Percentiles rank a stretch among this genome's conserved stretches.
These are phyloP conservation scores for Suhomyces kunorum DNA, from an alignment of 1,139 yeast species.

Conservation along the genomic window DNA sequence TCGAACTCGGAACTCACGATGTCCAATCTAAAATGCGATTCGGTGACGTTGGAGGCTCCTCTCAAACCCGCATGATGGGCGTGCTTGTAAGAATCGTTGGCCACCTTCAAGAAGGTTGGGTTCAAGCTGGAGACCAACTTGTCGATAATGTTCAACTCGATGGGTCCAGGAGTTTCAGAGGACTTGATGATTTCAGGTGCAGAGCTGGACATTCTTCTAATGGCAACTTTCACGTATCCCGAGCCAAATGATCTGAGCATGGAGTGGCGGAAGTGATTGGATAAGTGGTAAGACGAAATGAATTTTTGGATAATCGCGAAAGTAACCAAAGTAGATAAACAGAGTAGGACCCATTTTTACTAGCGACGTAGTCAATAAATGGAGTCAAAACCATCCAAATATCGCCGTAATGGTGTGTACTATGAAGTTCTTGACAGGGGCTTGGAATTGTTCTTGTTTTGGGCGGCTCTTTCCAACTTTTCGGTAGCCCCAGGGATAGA, in stretches of 20 bases:
- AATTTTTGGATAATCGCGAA: slow-evolving; percentile 1
- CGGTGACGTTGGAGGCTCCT: slow-evolving; percentile 70
- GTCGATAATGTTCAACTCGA: slow-evolving; percentile 49
- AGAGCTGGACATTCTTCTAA: slow-evolving; percentile 9
- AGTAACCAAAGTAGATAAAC: no score
- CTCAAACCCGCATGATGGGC: slow-evolving; percentile 85
- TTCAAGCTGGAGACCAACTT: slow-evolving; percentile 50
- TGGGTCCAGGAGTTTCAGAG: slow-evolving; percentile 44
- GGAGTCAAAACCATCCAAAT: no score
- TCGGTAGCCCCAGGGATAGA: neutral
- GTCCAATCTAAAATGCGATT: slow-evolving; percentile 79
- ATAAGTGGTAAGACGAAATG: no score
- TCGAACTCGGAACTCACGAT: slow-evolving; percentile 70
- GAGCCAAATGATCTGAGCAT: slow-evolving; percentile 5
- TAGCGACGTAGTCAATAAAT: no score
- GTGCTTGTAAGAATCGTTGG: slow-evolving; percentile 87
- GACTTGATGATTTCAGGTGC: slow-evolving; percentile 12
- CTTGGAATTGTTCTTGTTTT: neutral
- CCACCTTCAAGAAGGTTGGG: slow-evolving; percentile 56
- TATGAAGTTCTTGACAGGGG: neutral
- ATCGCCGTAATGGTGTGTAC: no score
- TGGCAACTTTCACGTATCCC: neutral
- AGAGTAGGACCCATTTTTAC: no score
- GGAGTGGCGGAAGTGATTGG: no score
- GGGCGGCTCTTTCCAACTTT: slow-evolving; percentile 1